Evolutionary conservation across 805 yeast genomes (phyloP), one percentile per base, ranked within the genome.

Genomic region (Brettanomyces anomalus): DNA sequence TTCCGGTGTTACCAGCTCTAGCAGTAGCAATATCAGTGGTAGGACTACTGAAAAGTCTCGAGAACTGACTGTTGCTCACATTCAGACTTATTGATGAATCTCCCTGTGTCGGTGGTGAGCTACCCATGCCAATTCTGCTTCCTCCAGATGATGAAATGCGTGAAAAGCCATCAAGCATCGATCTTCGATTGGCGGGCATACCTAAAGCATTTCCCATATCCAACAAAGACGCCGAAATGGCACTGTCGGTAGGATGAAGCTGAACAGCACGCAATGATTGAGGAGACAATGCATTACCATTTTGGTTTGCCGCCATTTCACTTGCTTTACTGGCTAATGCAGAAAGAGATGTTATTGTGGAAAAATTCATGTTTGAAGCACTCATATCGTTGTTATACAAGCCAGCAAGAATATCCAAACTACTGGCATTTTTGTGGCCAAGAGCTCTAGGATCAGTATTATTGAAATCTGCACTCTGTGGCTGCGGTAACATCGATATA

Each of bases 91-190:
- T 20, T 13, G 21, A 7, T 16, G 21, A 7, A 14, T 20, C 21
- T 18, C 13, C 20, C 13, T 35, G 17, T 10, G 17, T 17, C 14
- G 42, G 44, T 13, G 58, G 56, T n/a, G 56, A 52, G 10, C 51
- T 49, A 5, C 51, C 47, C 4, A 49, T 33, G 21, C 52, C 49
- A 6, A 43, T 26, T 36, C 40, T 47, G 43, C 52, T 51, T 20
- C 43, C 42, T 20, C 49, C 51, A 16, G 54, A 46, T 21, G 28
- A 33, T 28, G 24, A 10, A 5, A 20, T 18, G 13, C 42, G 42
- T n/a, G 50, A 44, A 30, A 51, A 51, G 4, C 42, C 44, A 37
- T 52, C 54, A 42, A 52, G 49, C 37, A 54, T 40, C 7, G 49
- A 47, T 37, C 42, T 46, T 18, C 43, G 47, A 36, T 45, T 45